Percentiles rank a stretch among this genome's conserved stretches.
Conservation (phyloP, 495 filamentous ascomycete genomes). For the Poronia punctata region DNA sequence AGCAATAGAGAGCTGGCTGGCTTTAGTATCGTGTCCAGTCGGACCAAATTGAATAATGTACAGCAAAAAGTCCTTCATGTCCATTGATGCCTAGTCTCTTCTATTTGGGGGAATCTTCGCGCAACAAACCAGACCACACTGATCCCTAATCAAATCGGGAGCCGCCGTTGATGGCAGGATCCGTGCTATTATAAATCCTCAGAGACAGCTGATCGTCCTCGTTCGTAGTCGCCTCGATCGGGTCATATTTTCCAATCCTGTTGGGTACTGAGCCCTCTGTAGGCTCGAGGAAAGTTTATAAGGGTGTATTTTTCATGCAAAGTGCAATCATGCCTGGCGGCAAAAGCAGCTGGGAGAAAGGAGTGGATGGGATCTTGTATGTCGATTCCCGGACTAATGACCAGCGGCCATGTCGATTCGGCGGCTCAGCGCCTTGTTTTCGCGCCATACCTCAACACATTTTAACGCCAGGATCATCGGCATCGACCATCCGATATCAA, state of each 20-base stretch:
- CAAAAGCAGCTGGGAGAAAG: constrained; percentile 29
- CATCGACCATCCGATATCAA: constrained; percentile 39
- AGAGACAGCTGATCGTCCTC: constrained; percentile 10
- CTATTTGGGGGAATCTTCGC: constrained; percentile 18
- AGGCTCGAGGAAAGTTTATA: constrained; percentile 19
- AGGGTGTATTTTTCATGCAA: constrained; percentile 17
- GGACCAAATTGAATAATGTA: constrained; percentile 31
- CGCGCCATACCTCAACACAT: constrained; percentile 30
- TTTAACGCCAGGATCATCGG: constrained; percentile 31
- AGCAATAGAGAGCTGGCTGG: constrained; percentile 9
- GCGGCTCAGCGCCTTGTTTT: constrained; percentile 20
- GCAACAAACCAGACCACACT: constrained; percentile 16
- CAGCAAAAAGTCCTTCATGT: constrained; percentile 24
- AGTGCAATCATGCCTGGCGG: constrained; percentile 12
- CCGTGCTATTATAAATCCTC: constrained; percentile 9
- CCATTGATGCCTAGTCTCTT: constrained; percentile 18
- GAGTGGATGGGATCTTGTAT: constrained; percentile 37
- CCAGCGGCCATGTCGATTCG: constrained; percentile 20
- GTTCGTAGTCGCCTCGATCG: constrained; percentile 4
- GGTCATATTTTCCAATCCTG: constrained; percentile 3
- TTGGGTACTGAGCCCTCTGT: constrained; percentile 17
- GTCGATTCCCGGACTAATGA: constrained; percentile 21
- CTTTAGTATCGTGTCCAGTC: constrained; percentile 14
- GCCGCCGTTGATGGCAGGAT: constrained; percentile 2
- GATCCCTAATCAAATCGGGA: constrained; percentile 7